Percentiles rank a stretch among this genome's conserved stretches.
Evolutionary conservation across 1,139 yeast species (phyloP).

Genomic region (Lodderomyces margitis): DNA sequence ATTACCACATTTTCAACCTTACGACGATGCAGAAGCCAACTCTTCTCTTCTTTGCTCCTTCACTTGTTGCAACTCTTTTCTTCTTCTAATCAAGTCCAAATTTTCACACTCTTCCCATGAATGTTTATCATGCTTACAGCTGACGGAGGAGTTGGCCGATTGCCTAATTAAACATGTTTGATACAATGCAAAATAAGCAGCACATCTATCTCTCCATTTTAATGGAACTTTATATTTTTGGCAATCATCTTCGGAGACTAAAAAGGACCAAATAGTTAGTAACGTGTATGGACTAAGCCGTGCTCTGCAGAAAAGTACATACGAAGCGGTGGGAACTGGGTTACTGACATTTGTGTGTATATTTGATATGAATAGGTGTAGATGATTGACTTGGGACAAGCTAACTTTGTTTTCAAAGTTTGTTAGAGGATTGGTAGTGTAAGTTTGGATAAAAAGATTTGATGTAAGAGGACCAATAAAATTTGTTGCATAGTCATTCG

Average conservation of each 20-base stretch:
- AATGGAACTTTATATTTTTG: constrained; percentile 78
- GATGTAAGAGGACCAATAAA: constrained; percentile 13
- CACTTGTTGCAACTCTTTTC: constrained; percentile 62
- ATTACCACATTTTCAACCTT: background rate
- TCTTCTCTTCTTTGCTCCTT: constrained; percentile 40
- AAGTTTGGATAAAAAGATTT: background rate
- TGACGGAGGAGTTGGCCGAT: constrained; percentile 46
- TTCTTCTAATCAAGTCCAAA: constrained; percentile 79
- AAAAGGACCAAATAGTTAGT: background rate
- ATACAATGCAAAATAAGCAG: constrained; percentile 63
- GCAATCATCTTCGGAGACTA: constrained; percentile 82
- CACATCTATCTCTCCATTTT: constrained; percentile 85
- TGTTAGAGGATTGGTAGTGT: background rate
- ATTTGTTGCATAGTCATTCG: constrained; percentile 14
- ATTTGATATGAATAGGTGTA: background rate
- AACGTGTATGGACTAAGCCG: background rate
- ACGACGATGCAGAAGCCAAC: constrained; percentile 11
- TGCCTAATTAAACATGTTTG: constrained; percentile 50
- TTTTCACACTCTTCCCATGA: constrained; percentile 86
- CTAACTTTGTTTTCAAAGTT: background rate
- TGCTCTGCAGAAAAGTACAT: constrained; percentile 22
- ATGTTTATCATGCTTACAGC: constrained; percentile 78
- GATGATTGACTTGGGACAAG: too few relatives aligned
- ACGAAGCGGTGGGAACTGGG: constrained; percentile 54
- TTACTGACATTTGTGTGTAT: constrained; percentile 34